A percentile compares a stretch with the other conserved stretches of the same genome.
These are phyloP conservation scores for Russula emetica DNA, from an alignment of 768 basidiomycete species.

Conservation along the genomic window DNA sequence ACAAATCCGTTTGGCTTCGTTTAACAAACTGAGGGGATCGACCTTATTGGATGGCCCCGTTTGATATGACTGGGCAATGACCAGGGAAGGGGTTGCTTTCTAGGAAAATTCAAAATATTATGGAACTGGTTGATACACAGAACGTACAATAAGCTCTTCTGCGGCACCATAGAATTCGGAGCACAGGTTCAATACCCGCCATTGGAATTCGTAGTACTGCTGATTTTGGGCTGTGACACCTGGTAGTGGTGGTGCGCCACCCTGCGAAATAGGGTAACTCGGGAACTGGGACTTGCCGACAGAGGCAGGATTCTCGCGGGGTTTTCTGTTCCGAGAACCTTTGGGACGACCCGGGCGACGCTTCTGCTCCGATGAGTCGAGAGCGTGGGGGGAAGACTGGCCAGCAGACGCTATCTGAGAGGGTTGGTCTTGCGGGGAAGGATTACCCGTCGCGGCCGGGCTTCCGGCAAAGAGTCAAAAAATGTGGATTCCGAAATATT, in stretches of 20 bases:
- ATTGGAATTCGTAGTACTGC: constrained; percentile 82
- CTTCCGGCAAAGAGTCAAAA: constrained; percentile 28
- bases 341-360: constrained; percentile 74
- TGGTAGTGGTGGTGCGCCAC: constrained; percentile 33
- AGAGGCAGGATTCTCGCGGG: constrained; percentile 41
- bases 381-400: constrained; percentile 29
- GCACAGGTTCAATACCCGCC: constrained; percentile 77
- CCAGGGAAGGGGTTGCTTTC: constrained; percentile 59
- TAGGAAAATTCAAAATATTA: constrained; percentile 28
- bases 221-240: constrained; percentile 62
- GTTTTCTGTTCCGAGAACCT: constrained; percentile 70
- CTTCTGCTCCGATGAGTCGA: constrained; percentile 46
- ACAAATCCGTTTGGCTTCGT: constrained; percentile 72
- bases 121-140: constrained; percentile 14
- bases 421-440: constrained; percentile 11
- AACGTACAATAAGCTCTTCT: constrained; percentile 75
- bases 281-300: constrained; percentile 39
- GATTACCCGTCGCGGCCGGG: constrained; percentile 29
- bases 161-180: constrained; percentile 84
- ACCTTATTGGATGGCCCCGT: constrained; percentile 65
- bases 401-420: constrained; percentile 16
- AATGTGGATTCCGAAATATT: constrained; percentile 22
- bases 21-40: constrained; percentile 69
- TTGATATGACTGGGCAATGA: constrained; percentile 77
- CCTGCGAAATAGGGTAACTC: constrained; percentile 25